Evolutionary conservation across 2,329 filamentous ascomycete genomes (phyloP).

Genomic region (Clarireedia sp.): DNA sequence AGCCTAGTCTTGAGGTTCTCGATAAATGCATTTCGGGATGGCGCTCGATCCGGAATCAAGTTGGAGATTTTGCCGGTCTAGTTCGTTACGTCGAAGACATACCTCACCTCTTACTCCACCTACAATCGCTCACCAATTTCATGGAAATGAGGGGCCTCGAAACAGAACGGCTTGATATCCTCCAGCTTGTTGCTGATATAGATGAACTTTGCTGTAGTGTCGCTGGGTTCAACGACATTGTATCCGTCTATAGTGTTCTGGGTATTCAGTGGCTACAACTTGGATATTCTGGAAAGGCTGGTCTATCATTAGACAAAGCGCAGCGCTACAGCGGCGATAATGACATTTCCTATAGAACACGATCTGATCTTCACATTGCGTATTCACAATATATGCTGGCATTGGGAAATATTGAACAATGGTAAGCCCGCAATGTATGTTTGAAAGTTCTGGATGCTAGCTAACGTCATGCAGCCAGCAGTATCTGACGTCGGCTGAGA

Average conservation of each 20-base stretch:
- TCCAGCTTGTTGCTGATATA: slow-evolving; percentile 40
- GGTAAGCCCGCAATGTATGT: slow-evolving; percentile 32
- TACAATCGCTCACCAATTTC: slow-evolving; percentile 47
- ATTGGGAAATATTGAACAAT: slow-evolving; percentile 57
- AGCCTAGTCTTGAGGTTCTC: slow-evolving; percentile 20
- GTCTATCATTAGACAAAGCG: slow-evolving; percentile 48
- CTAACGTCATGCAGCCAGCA: slow-evolving; percentile 25
- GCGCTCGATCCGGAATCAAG: slow-evolving; percentile 35
- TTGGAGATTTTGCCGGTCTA: slow-evolving; percentile 36
- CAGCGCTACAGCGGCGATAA: slow-evolving; percentile 39
- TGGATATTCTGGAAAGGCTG: slow-evolving; percentile 53
- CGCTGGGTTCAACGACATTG: slow-evolving; percentile 34
- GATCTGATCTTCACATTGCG: slow-evolving; percentile 56
- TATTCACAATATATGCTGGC: slow-evolving; percentile 68
- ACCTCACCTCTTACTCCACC: slow-evolving; percentile 40
- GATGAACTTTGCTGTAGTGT: slow-evolving; percentile 36
- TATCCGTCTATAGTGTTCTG: slow-evolving; percentile 35
- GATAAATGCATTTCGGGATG: slow-evolving; percentile 23
- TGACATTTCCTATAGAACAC: slow-evolving; percentile 36
- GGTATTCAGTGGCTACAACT: slow-evolving; percentile 49
- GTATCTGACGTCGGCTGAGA: slow-evolving; percentile 22
- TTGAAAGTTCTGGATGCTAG: background rate
- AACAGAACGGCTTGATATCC: slow-evolving; percentile 38
- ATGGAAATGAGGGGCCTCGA: slow-evolving; percentile 49
- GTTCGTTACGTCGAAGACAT: slow-evolving; percentile 40